Evolutionary conservation across 805 yeast species (phyloP), one percentile per base, ranked within the genome.

Genomic region (Wickerhamiella nectarea): DNA sequence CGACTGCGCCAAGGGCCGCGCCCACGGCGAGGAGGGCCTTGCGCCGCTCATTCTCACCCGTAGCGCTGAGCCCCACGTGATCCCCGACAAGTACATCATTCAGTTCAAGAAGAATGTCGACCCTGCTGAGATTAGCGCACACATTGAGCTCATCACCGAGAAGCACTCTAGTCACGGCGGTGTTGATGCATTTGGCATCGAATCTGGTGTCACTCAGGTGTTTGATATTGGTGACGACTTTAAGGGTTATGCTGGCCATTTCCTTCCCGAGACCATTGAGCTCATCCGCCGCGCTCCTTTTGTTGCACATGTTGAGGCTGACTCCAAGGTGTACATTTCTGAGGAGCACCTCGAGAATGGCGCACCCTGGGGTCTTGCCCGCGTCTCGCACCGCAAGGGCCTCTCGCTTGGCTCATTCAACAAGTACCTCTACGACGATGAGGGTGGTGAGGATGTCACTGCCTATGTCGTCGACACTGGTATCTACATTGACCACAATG

Each of bases 211-310:
- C 43, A 50, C 52, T 49, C 57, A 59, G 41, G 50, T 51, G 19
- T 62, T 81, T 67, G 59, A 71, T 56, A 69, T 85, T 51, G 60
- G 61, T 35, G 41, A 31, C 21, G 24, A 28, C 15, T 63, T 84
- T 58, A 65, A 67, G 48, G 98, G 97, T 52, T 89, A 87, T 69
- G 68, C 87, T 42, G 98, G 95, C 48, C 72, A 69, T 63, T 85
- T 91, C 70, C 72, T 82, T 52, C 78, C 77, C 41, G 74, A 75
- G 43, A 77, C 85, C 44, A 65, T 89, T 46, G 83, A 83, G 46
- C 66, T 78, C 56, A 76, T 91, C 55, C 75, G 86, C 52, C 66
- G 72, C 50, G 75, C 56, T 47, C 67, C 67, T 20, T 63, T 58
- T 19, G 66, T 84, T 36, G 74, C 74, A 41, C 76, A 72, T 58